Evolutionary conservation across 495 filamentous ascomycete genomes (phyloP).

Genomic region (Parachaetomium inaequale): DNA sequence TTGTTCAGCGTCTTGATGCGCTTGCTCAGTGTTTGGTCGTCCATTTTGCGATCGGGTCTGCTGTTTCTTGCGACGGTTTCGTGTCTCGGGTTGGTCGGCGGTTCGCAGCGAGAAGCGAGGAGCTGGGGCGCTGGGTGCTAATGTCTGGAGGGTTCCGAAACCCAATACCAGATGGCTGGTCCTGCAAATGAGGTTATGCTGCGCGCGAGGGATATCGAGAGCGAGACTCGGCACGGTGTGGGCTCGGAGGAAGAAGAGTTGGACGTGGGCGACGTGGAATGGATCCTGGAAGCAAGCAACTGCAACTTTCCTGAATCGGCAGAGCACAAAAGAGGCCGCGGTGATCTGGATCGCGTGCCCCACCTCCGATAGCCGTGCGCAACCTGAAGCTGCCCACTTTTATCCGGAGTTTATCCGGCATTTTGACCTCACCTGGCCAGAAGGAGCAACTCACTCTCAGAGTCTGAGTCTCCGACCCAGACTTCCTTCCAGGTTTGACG

Average conservation of each 20-base stretch:
- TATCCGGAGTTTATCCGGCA: slow-evolving; percentile 2
- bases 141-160: neutral
- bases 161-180: neutral
- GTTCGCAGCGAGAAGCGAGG: neutral
- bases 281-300: neutral
- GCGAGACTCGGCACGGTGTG: no score
- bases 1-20: slow-evolving; percentile 72
- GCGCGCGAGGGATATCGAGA: neutral
- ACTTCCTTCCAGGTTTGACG: no score
- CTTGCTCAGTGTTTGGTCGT: slow-evolving; percentile 71
- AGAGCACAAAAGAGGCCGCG: neutral
- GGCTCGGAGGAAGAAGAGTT: neutral
- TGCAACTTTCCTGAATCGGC: slow-evolving; percentile 7
- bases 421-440: neutral
- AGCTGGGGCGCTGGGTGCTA: neutral
- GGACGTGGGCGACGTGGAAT: neutral
- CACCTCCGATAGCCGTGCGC: neutral
- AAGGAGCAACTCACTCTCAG: no score
- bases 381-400: neutral
- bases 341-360: neutral
- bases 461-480: no score
- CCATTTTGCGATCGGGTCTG: slow-evolving; percentile 50
- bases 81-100: neutral
- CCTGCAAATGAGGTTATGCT: neutral
- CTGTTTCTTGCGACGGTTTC: neutral